phyloP scores from a whole-genome alignment of 345 rosid genomes.

The Corymbia maculata region DNA sequence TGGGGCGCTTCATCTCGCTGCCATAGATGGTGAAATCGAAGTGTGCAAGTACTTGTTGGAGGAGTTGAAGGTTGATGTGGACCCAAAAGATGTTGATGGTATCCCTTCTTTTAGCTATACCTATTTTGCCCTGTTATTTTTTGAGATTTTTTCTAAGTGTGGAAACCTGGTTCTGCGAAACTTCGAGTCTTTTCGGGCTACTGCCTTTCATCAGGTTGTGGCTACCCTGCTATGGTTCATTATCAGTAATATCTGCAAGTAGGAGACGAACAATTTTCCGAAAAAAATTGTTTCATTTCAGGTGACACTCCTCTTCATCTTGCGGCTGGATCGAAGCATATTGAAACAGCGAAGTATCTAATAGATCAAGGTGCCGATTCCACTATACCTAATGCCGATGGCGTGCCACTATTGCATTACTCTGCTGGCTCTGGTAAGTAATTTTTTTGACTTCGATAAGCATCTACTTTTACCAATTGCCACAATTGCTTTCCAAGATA shows the following conservation, averaged over 20 bases:
- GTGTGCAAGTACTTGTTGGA: slow-evolving; percentile 74
- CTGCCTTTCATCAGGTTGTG: not conserved
- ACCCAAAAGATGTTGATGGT: slow-evolving; percentile 82
- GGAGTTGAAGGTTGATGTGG: slow-evolving; percentile 58
- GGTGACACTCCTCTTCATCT: slow-evolving; percentile 88
- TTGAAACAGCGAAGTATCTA: slow-evolving; percentile 60
- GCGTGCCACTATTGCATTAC: slow-evolving; percentile 81
- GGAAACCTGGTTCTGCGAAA: not conserved
- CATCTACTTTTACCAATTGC: not conserved
- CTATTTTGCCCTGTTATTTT: not conserved
- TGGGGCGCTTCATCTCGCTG: slow-evolving; percentile 86
- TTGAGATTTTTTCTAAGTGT: not conserved
- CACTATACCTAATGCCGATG: slow-evolving; percentile 54
- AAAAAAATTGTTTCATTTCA: slow-evolving; percentile 5
- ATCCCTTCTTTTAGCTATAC: not conserved
- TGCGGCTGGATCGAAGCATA: slow-evolving; percentile 81
- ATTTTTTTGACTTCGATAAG: not conserved
- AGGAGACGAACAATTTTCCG: not conserved
- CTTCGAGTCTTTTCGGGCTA: not conserved
- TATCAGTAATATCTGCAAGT: not conserved
- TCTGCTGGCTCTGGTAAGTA: slow-evolving; percentile 65
- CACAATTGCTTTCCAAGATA: not conserved
- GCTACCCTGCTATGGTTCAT: not conserved
- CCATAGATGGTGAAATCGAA: slow-evolving; percentile 69
- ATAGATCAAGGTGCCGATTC: slow-evolving; percentile 71